Percentiles rank a stretch among this genome's conserved stretches.
These are phyloP conservation scores for Plicaturopsis crispa DNA, from an alignment of 768 basidiomycete genomes.

Conservation along the genomic window DNA sequence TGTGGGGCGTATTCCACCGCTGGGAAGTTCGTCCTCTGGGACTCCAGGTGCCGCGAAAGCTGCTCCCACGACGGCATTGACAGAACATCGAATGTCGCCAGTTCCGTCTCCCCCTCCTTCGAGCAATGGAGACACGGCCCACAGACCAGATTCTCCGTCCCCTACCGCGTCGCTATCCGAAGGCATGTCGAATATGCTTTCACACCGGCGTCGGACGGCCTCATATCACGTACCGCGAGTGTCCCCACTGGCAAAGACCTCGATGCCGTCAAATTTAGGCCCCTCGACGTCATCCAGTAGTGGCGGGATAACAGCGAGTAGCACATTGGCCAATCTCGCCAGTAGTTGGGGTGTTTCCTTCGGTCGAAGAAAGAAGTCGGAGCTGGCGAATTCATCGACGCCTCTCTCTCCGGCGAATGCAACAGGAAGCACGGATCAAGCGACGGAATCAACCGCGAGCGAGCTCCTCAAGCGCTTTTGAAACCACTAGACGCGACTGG, in stretches of 20 bases:
- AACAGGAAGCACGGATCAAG: constrained; percentile 13
- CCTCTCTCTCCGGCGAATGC: constrained; percentile 17
- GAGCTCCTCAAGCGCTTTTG: constrained; percentile 26
- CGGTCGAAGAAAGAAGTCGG: constrained; percentile 40
- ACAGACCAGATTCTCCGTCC: constrained; percentile 40
- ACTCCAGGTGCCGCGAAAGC: constrained; percentile 44
- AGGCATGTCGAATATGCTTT: constrained; percentile 40
- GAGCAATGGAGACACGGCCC: constrained; percentile 15
- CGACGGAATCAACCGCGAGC: constrained; percentile 26
- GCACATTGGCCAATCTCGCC: constrained; percentile 49
- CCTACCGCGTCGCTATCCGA: constrained; percentile 58
- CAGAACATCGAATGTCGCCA: constrained; percentile 43
- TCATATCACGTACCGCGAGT: constrained; percentile 51
- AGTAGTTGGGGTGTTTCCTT: constrained; percentile 63
- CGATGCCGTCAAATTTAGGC: constrained; percentile 18
- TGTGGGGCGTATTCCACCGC: constrained; percentile 48
- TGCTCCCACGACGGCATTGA: constrained; percentile 59
- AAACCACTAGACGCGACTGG: neutral
- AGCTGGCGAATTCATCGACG: constrained; percentile 18
- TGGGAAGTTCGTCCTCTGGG: constrained; percentile 39
- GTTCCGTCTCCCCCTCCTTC: constrained; percentile 35
- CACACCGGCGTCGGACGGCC: constrained; percentile 45
- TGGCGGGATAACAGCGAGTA: constrained; percentile 30
- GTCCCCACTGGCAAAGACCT: constrained; percentile 32
- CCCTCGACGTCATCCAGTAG: no score